Conservation (phyloP, 2,329 filamentous ascomycete species). For the Fusarium hainanense region DNA sequence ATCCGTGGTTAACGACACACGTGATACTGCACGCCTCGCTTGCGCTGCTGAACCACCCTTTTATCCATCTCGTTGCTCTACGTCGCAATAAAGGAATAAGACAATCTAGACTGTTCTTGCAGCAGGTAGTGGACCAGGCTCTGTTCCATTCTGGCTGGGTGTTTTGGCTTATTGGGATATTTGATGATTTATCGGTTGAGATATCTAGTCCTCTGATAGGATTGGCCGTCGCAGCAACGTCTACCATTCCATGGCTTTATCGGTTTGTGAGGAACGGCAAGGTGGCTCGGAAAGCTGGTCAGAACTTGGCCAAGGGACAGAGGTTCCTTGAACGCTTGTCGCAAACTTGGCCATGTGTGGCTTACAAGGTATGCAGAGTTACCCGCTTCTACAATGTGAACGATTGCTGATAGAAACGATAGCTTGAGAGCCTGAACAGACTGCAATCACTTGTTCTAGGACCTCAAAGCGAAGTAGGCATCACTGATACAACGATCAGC, state of each 20-base stretch:
- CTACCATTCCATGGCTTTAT: conserved; percentile 12
- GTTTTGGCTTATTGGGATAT: conserved; percentile 21
- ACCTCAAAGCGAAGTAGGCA: background rate
- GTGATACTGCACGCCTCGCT: conserved; percentile 12
- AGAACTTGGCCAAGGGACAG: background rate
- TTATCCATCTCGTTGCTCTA: conserved; percentile 9
- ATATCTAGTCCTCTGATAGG: background rate
- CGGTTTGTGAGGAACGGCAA: conserved; percentile 10
- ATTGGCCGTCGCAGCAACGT: conserved; percentile 14
- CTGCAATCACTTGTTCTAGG: background rate
- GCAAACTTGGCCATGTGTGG: conserved; percentile 6
- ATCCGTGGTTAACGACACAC: conserved; percentile 16
- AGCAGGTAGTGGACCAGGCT: conserved; percentile 18
- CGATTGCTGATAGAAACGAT: background rate
- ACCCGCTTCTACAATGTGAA: fast-evolving
- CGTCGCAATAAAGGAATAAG: conserved; percentile 1
- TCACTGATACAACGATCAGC: background rate
- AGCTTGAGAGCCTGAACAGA: conserved; percentile 1
- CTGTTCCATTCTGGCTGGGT: conserved; percentile 18
- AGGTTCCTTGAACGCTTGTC: conserved; percentile 3
- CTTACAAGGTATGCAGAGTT: background rate
- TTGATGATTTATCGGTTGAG: conserved; percentile 4
- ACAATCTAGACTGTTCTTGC: conserved; percentile 5
- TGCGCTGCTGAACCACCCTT: conserved; percentile 11
- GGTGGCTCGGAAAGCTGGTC: conserved; percentile 1